Evolutionary conservation across 140 eudicot genomes (phyloP).

Genomic region (Erigeron philadelphicus): DNA sequence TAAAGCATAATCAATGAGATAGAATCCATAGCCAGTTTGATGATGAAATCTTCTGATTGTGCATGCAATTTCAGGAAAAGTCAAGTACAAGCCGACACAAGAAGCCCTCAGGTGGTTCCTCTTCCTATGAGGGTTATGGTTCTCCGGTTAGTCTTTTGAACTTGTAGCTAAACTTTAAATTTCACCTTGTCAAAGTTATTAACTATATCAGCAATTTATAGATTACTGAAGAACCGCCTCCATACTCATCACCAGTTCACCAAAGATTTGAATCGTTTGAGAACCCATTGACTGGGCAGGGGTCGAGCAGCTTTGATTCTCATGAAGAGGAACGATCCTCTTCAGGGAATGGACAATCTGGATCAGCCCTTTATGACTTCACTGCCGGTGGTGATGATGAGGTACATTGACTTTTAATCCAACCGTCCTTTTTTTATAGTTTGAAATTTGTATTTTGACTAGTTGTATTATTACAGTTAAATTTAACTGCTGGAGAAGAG

Average conservation of each 20-base stretch:
- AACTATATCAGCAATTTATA: slow-evolving; percentile 25
- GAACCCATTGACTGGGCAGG: slow-evolving; percentile 77
- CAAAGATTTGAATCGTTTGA: slow-evolving; percentile 83
- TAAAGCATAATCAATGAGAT: slow-evolving; percentile 6
- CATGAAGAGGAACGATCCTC: slow-evolving; percentile 67
- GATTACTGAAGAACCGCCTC: slow-evolving; percentile 93
- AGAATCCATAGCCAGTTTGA: slow-evolving; percentile 20
- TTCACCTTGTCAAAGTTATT: slow-evolving; percentile 11
- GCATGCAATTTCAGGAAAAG: slow-evolving; percentile 41
- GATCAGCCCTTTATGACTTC: slow-evolving; percentile 92
- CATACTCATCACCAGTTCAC: slow-evolving; percentile 71
- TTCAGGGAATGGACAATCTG: slow-evolving; percentile 56
- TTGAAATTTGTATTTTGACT: slow-evolving; percentile 7
- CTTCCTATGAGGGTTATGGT: slow-evolving; percentile 54
- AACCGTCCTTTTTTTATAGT: not conserved
- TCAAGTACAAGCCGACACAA: slow-evolving; percentile 43
- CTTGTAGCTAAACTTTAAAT: not conserved
- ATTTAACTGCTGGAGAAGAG: slow-evolving; percentile 89
- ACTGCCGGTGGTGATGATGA: slow-evolving; percentile 99
- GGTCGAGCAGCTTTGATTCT: slow-evolving; percentile 64
- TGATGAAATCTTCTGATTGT: not conserved
- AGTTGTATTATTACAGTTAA: slow-evolving; percentile 45
- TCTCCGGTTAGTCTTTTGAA: slow-evolving; percentile 54
- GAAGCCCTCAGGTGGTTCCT: slow-evolving; percentile 46
- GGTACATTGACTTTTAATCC: slow-evolving; percentile 37